These are phyloP conservation scores for Coprinopsis cinerea DNA, from an alignment of 768 basidiomycete species.

Conservation along the genomic window DNA sequence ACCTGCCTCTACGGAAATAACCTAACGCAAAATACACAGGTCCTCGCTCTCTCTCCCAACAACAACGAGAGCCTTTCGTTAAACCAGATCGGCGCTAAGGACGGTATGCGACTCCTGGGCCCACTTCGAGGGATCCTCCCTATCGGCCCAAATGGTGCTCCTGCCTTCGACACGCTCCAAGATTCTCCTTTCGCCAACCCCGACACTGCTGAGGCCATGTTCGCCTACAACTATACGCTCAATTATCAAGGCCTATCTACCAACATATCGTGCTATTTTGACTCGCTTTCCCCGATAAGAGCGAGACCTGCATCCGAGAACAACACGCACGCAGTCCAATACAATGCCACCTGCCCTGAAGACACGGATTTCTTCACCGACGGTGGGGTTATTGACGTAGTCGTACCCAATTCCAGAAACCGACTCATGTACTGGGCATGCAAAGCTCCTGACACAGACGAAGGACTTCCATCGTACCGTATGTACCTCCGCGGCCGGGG, in stretches of 20 bases:
- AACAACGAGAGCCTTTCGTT: too few species aligned
- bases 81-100: constrained; percentile 15
- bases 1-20: too few species aligned
- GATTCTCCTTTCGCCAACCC: constrained; percentile 10
- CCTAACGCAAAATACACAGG: too few species aligned
- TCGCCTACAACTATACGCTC: constrained; percentile 19
- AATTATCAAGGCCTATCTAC: constrained; percentile 19
- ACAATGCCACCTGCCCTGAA: neutral
- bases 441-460: neutral
- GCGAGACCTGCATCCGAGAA: neutral
- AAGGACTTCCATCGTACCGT: constrained; percentile 4
- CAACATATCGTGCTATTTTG: constrained; percentile 16
- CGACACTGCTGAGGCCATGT: neutral
- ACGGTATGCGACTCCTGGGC: constrained; percentile 19
- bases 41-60: too few species aligned
- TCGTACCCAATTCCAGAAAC: neutral
- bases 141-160: constrained; percentile 18
- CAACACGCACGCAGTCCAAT: neutral
- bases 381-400: neutral
- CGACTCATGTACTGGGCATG: constrained; percentile 16
- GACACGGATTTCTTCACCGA: neutral
- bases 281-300: constrained; percentile 9
- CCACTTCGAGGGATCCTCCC: constrained; percentile 19
- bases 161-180: constrained; percentile 12
- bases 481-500: constrained; percentile 13